phyloP scores from a whole-genome alignment of 768 basidiomycete species.

The Coprinopsis strossmayeri region DNA sequence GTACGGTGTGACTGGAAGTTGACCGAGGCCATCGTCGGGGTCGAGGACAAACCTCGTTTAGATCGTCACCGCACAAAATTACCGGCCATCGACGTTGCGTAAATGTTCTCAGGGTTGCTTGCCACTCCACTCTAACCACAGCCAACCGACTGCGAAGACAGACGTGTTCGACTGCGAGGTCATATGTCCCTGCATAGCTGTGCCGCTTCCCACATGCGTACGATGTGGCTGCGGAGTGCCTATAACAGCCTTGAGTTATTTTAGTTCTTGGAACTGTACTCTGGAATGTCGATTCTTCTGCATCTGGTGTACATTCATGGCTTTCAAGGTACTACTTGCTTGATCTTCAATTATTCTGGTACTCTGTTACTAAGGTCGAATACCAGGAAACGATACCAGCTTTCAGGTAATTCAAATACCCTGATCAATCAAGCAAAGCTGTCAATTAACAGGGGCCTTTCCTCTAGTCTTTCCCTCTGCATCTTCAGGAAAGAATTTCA shows the following conservation, averaged over 20 bases:
- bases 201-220: too few relatives aligned
- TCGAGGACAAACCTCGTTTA: background rate
- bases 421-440: background rate
- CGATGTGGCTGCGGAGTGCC: background rate
- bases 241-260: background rate
- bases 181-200: too few relatives aligned
- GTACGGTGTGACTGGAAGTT: constrained; percentile 46
- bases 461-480: constrained; percentile 43
- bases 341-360: background rate
- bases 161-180: too few relatives aligned
- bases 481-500: constrained; percentile 40
- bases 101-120: background rate
- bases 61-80: background rate
- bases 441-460: background rate
- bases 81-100: background rate
- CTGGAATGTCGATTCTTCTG: constrained; percentile 22
- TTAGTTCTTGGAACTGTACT: background rate
- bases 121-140: background rate
- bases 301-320: constrained; percentile 56
- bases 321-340: constrained; percentile 39
- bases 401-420: constrained; percentile 36
- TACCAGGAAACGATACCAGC: constrained; percentile 47
- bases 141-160: background rate
- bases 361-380: constrained; percentile 6
- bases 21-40: constrained; percentile 23